Base-by-base conservation (phyloP, 2,329 filamentous ascomycete species). In the Aspergillus luchuensis region DNA sequence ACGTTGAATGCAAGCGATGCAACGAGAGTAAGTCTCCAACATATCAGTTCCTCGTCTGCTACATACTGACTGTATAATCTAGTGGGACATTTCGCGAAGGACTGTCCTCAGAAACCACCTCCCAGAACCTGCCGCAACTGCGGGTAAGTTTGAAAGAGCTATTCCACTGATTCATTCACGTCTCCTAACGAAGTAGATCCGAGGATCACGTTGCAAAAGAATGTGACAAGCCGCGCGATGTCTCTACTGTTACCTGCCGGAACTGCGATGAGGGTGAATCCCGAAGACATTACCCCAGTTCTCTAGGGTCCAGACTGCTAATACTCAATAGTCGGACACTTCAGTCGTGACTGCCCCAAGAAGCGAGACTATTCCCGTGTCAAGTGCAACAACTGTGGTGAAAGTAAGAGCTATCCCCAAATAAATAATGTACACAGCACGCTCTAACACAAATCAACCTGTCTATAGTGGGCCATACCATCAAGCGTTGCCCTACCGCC, bases 81-180 rank as follows among this genome's bases (percentile, higher is more conserved):
- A 80, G 79, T 73, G 19, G 79, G 78, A 8, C 78, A 81, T 53
- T 80, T 80, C 59, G 79, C 78, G 0, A 80, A 80, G 60, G 79
- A 82, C 28, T 82, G 80, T 59, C 76, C 77, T 13, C 71, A 76
- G 50, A 68, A 67, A 8, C 62, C 69, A 52, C 72, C 72, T 47
- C 67, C 71, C 19, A 74, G 72, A 50, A 68, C 75, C 49, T 82
- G 80, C 62, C 74, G 74, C 25, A 81, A 81, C 66, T 82, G 80
- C 66, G 78, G 77, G 76, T 78, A 64, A 69, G 74, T 11, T 30
- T 1, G 8, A 23, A 28, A 25, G 25, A 51, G 25, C 25, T 10
- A 19, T 49, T 4, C 1, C 3, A 5, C 4, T 21, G 33, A 1
- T 6, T 36, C 11, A 21, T 33, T 3, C 15, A 6, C 17, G 7